These are phyloP conservation scores for Calonectria leucothoes DNA, from an alignment of 2,329 filamentous ascomycete genomes.

Conservation along the genomic window DNA sequence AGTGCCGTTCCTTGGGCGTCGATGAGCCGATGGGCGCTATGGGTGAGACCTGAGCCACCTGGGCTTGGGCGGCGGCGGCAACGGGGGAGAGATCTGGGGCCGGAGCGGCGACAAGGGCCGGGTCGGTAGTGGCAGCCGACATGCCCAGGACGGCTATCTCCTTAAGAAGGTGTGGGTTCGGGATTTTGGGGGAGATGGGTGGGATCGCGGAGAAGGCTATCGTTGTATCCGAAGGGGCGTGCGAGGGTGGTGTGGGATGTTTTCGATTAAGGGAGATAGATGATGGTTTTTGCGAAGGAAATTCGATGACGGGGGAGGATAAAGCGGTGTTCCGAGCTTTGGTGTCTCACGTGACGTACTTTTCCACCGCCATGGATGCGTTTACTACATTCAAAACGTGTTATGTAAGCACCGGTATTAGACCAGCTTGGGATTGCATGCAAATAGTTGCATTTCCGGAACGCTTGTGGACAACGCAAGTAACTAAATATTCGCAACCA, in stretches of 20 bases:
- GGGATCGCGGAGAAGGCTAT: constrained; percentile 45
- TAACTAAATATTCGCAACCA: neutral
- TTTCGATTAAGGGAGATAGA: constrained; percentile 51
- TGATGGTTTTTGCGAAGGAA: constrained; percentile 39
- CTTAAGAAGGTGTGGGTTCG: constrained; percentile 44
- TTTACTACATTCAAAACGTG: neutral
- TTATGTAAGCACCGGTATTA: constrained; percentile 25
- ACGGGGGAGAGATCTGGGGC: constrained; percentile 44
- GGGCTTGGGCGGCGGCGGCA: constrained; percentile 33
- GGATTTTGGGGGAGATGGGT: constrained; percentile 42
- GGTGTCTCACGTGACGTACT: constrained; percentile 30
- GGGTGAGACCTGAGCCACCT: constrained; percentile 22
- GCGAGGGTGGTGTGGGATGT: constrained; percentile 45
- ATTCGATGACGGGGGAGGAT: constrained; percentile 45
- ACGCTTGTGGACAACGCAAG: constrained; percentile 3
- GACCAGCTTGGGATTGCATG: constrained; percentile 13
- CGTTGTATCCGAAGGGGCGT: constrained; percentile 53
- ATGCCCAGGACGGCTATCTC: constrained; percentile 46
- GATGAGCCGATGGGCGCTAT: constrained; percentile 22
- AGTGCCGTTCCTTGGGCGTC: constrained; percentile 63
- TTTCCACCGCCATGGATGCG: neutral
- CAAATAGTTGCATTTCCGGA: constrained; percentile 10
- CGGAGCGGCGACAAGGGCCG: constrained; percentile 49
- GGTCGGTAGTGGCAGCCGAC: constrained; percentile 53
- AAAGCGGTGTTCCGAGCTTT: constrained; percentile 20